Conservation (phyloP, 2,329 filamentous ascomycete genomes). For the Botryotinia narcissicola region DNA sequence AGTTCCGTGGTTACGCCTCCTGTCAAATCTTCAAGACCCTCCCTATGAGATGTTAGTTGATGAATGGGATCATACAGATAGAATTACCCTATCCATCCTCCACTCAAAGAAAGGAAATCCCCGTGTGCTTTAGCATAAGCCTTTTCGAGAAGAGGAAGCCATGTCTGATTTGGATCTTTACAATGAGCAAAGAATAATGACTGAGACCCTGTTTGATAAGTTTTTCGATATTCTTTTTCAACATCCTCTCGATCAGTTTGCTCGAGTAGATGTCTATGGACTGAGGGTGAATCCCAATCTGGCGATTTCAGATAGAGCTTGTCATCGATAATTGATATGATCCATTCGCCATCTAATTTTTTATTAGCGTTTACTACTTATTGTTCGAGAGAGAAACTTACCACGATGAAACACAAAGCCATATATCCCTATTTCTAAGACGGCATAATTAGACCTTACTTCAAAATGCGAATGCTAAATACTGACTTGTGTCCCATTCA, state of each 20-base stretch:
- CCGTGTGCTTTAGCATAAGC: constrained; percentile 83
- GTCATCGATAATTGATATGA: constrained; percentile 87
- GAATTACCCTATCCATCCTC: constrained; percentile 55
- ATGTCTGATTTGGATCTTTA: constrained; percentile 74
- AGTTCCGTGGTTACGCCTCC: constrained; percentile 70
- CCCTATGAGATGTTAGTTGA: constrained; percentile 34
- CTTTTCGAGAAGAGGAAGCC: constrained; percentile 77
- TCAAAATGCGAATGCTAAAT: not conserved
- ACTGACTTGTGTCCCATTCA: constrained; percentile 58
- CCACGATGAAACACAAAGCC: constrained; percentile 80
- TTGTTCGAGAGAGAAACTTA: constrained; percentile 15
- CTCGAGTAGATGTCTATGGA: constrained; percentile 71
- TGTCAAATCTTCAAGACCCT: constrained; percentile 58
- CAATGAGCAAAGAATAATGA: constrained; percentile 77
- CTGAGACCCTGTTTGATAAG: constrained; percentile 57
- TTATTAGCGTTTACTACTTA: not conserved
- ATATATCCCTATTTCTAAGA: constrained; percentile 68
- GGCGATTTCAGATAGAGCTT: constrained; percentile 82
- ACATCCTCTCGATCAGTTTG: constrained; percentile 72
- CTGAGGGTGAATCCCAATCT: constrained; percentile 75
- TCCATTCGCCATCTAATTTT: constrained; percentile 74
- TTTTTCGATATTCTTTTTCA: constrained; percentile 63
- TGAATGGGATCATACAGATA: not conserved
- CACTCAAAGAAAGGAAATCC: constrained; percentile 72
- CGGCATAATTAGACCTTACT: constrained; percentile 13